Evolutionary conservation across 2,329 filamentous ascomycete genomes (phyloP), one percentile per base, ranked within the genome.

Genomic region (Metarhizium sp.): DNA sequence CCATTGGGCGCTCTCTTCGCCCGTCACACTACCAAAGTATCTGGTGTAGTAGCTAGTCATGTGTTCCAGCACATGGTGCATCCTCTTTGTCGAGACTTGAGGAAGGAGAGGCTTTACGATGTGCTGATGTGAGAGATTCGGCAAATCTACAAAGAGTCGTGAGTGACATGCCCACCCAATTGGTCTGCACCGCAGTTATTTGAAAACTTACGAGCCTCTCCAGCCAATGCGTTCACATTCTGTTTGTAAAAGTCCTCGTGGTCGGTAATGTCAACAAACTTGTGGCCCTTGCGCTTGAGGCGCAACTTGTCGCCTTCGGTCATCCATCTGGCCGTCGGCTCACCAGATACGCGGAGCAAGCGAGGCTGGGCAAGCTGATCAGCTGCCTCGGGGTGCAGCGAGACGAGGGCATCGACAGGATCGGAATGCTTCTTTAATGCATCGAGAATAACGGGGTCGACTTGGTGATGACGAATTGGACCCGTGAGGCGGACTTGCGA

Each of bases 211-310:
- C 54, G 49, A 16, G 54, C 54, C 36, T 55, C 18, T 45, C 66
- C 67, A 2, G 65, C 59, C 52, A 59, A 45, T 3, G 60, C 43
- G 6, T 56, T 54, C 59, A 10, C 63, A 56, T 6, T 60, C 53
- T 5, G 20, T n/a, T 45, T 47, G 53, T 70, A 69, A 48, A 81
- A 75, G 38, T 83, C 78, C 40, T 78, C 73, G 52, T 80, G 78
- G 56, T 85, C 77, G 13, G 86, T 89, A 60, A 90, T 82, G 68
- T 90, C 86, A 73, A 87, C 85, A 73, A 90, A 90, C 66, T 84
- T 86, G 62, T 80, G 76, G 57, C 84, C 82, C 67, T 84, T 79
- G 62, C 82, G 74, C 62, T 83, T 80, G 50, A 90, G 71, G 58
- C 76, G 78, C 80, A 86, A 85, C 71, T 90, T 90, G 69, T 89